Conservation (phyloP, 2,329 filamentous ascomycete species). For the Ophiognomonia clavigignenti-juglandacearum region DNA sequence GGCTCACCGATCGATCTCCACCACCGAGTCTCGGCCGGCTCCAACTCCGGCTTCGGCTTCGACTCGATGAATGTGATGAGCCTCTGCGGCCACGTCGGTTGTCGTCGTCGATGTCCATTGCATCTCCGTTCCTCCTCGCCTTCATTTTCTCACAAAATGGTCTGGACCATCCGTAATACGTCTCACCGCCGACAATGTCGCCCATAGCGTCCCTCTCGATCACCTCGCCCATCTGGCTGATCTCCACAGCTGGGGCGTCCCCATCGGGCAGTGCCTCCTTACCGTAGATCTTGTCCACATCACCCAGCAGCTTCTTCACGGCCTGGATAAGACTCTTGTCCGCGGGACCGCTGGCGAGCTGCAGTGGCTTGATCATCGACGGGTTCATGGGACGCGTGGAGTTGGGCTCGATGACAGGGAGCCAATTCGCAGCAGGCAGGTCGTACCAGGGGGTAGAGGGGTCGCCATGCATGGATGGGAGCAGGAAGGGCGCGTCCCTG, state of each 20-base stretch:
- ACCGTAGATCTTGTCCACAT: constrained; percentile 65
- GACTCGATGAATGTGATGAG: constrained; percentile 26
- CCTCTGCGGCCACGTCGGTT: constrained; percentile 31
- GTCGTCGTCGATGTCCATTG: constrained; percentile 19
- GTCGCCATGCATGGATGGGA: constrained; percentile 77
- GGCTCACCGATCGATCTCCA: constrained; percentile 26
- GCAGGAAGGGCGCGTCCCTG: constrained; percentile 55
- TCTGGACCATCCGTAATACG: constrained; percentile 85
- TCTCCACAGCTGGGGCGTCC: constrained; percentile 48
- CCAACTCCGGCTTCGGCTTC: constrained; percentile 27
- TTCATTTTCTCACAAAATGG: constrained; percentile 80
- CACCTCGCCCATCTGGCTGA: constrained; percentile 72
- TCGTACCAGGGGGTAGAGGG: constrained; percentile 71
- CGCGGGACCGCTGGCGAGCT: constrained; percentile 63
- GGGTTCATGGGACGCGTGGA: constrained; percentile 70
- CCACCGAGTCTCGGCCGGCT: too few relatives aligned
- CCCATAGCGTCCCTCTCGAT: constrained; percentile 62
- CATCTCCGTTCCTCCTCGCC: constrained; percentile 35
- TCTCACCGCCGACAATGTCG: constrained; percentile 60
- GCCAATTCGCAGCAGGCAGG: constrained; percentile 74
- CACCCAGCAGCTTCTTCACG: constrained; percentile 65
- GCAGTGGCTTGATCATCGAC: constrained; percentile 64
- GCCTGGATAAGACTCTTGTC: constrained; percentile 60
- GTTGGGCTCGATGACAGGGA: constrained; percentile 73
- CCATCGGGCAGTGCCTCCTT: constrained; percentile 38